Evolutionary conservation across 2,329 filamentous ascomycete species (phyloP).

Genomic region (Alternaria tenuissima): DNA sequence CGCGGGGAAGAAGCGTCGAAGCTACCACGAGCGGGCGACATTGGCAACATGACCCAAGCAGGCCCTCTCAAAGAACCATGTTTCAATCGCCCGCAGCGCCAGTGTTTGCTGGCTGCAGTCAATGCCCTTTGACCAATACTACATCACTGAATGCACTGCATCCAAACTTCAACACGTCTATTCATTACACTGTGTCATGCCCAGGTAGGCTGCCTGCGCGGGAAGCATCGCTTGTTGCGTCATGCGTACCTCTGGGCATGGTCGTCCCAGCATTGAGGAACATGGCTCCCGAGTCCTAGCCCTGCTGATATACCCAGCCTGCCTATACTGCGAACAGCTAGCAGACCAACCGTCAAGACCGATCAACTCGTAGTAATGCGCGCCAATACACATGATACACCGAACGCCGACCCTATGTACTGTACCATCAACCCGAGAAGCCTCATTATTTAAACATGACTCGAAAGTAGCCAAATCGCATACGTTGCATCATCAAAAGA

Average conservation of each 20-base stretch:
- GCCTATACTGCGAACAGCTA: constrained; percentile 13
- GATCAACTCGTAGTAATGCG: background rate
- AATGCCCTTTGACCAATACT: background rate
- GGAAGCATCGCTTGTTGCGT: constrained; percentile 18
- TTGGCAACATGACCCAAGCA: constrained; percentile 2
- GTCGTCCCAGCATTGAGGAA: constrained; percentile 6
- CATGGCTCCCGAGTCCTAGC: constrained; percentile 9
- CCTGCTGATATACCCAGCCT: constrained; percentile 10
- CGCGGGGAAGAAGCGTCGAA: constrained; percentile 17
- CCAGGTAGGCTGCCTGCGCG: background rate
- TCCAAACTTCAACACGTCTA: background rate
- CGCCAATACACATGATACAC: constrained; percentile 6
- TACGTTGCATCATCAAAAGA: constrained; percentile 9
- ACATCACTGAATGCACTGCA: background rate
- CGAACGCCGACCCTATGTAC: constrained; percentile 1
- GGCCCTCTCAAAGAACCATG: constrained; percentile 8
- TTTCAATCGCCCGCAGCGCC: constrained; percentile 6
- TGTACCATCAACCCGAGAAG: background rate
- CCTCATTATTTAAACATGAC: background rate
- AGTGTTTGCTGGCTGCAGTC: background rate
- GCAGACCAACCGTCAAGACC: constrained; percentile 12
- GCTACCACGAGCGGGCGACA: constrained; percentile 2
- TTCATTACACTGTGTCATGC: constrained; percentile 1
- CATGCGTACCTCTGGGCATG: constrained; percentile 17
- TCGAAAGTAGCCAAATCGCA: constrained; percentile 3